phyloP scores from a whole-genome alignment of 192 early-diverging fungal genomes.

The Coemansia javaensis region DNA sequence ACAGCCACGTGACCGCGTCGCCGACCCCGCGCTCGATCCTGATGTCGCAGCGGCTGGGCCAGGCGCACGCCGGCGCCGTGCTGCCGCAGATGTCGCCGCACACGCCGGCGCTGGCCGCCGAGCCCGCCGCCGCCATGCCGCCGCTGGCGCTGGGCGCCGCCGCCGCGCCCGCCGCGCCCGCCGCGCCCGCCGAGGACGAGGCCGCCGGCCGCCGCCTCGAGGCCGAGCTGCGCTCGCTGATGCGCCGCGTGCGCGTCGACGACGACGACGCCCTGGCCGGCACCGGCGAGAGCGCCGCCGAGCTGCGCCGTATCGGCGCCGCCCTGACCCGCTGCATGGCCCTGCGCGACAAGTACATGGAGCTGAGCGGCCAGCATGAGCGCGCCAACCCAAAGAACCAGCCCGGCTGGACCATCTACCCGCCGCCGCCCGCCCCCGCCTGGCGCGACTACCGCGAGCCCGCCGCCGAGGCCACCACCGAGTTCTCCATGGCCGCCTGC shows the following conservation, averaged over 20 bases:
- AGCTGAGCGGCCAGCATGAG: conserved; percentile 59
- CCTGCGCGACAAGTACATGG: conserved; percentile 84
- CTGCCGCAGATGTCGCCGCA: conserved; percentile 42
- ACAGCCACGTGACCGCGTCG: not conserved
- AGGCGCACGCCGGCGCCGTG: conserved; percentile 35
- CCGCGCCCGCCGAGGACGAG: conserved; percentile 9
- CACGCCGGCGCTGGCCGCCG: not conserved
- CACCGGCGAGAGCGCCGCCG: conserved; percentile 22
- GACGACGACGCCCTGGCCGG: conserved; percentile 15
- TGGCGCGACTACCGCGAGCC: conserved; percentile 57
- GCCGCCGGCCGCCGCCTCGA: conserved; percentile 24
- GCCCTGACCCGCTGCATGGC: conserved; percentile 67
- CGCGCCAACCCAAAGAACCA: conserved; percentile 82
- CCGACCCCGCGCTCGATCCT: conserved; percentile 31
- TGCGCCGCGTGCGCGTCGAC: conserved; percentile 18
- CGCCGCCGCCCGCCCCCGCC: conserved; percentile 70
- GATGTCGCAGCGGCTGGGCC: conserved; percentile 42
- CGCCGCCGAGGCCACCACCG: not conserved
- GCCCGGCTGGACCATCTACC: conserved; percentile 78
- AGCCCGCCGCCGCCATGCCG: conserved; percentile 11
- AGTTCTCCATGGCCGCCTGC: conserved; percentile 11
- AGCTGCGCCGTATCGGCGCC: conserved; percentile 33
- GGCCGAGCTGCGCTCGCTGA: conserved; percentile 39
- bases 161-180: not conserved
- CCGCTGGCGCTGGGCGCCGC: conserved; percentile 16